phyloP scores from a whole-genome alignment of 768 basidiomycete genomes.

The Hortiboletus campestris region DNA sequence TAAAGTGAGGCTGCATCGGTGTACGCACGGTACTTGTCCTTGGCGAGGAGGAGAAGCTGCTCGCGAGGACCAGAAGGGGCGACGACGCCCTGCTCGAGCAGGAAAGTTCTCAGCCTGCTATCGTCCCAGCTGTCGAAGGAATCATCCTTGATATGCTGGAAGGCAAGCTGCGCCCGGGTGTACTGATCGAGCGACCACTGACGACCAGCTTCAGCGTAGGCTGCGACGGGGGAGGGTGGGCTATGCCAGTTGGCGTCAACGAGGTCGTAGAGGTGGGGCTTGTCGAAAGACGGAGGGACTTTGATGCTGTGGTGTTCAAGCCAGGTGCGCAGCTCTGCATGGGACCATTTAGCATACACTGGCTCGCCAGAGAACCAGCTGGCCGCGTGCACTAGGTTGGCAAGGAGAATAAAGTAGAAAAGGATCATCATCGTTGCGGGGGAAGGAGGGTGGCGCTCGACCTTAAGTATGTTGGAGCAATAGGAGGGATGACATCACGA shows the following conservation, averaged over 20 bases:
- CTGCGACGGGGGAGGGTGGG: slow-evolving; percentile 29
- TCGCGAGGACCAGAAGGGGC: slow-evolving; percentile 77
- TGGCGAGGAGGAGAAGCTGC: slow-evolving; percentile 75
- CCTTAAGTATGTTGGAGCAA: slow-evolving; percentile 12
- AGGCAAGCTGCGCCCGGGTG: slow-evolving; percentile 58
- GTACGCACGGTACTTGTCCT: slow-evolving; percentile 63
- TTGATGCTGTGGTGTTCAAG: slow-evolving; percentile 64
- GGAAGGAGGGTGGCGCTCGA: neutral
- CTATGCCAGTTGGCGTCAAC: slow-evolving; percentile 62
- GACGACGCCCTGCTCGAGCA: slow-evolving; percentile 85
- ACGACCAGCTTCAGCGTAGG: slow-evolving; percentile 30
- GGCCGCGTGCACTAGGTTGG: slow-evolving; percentile 43
- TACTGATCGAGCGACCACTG: slow-evolving; percentile 66
- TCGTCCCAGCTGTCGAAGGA: slow-evolving; percentile 86
- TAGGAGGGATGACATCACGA: slow-evolving; percentile 29
- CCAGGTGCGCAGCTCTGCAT: slow-evolving; percentile 63
- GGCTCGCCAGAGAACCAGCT: slow-evolving; percentile 47
- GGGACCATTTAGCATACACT: slow-evolving; percentile 57
- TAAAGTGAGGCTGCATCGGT: slow-evolving; percentile 57
- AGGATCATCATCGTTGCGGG: slow-evolving; percentile 11
- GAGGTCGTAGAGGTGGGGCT: slow-evolving; percentile 40
- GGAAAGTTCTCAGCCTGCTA: slow-evolving; percentile 72
- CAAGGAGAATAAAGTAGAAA: slow-evolving; percentile 30
- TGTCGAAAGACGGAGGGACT: slow-evolving; percentile 45
- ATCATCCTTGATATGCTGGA: slow-evolving; percentile 54